These are phyloP conservation scores for Globisporangium mamillatum DNA, from an alignment of 352 stramenopile genomes.

Conservation along the genomic window DNA sequence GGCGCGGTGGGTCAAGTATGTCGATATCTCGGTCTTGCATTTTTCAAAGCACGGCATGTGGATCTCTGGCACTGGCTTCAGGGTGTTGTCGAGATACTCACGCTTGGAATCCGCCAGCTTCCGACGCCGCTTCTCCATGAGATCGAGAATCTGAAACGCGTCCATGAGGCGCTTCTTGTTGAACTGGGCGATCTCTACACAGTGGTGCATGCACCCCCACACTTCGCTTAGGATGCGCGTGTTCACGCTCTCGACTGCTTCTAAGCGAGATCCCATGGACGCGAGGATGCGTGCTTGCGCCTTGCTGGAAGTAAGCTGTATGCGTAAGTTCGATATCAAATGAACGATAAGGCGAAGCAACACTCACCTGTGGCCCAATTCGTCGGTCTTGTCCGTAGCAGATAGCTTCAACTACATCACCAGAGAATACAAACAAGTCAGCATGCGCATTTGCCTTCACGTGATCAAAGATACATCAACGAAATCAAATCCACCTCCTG, in stretches of 20 bases:
- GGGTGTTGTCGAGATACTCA: slow-evolving; percentile 67
- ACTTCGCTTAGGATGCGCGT: slow-evolving; percentile 71
- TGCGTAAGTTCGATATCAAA: neutral
- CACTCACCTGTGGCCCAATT: slow-evolving; percentile 63
- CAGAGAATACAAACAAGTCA: neutral
- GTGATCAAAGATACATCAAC: neutral
- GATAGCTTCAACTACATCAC: slow-evolving; percentile 45
- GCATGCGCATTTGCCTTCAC: neutral
- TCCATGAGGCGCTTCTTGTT: slow-evolving; percentile 60
- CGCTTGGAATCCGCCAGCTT: slow-evolving; percentile 54
- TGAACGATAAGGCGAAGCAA: too few relatives aligned
- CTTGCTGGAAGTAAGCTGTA: slow-evolving; percentile 37
- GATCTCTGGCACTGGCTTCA: slow-evolving; percentile 46
- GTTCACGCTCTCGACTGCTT: slow-evolving; percentile 54
- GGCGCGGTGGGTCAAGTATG: slow-evolving; percentile 45
- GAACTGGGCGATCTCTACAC: slow-evolving; percentile 78
- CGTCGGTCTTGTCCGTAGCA: slow-evolving; percentile 61
- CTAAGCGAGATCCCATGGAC: slow-evolving; percentile 67
- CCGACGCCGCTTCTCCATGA: slow-evolving; percentile 66
- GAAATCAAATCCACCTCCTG: slow-evolving; percentile 43
- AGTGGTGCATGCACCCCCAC: slow-evolving; percentile 80
- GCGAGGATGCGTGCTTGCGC: slow-evolving; percentile 59
- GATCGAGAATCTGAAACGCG: slow-evolving; percentile 71
- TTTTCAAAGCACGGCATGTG: slow-evolving; percentile 41
- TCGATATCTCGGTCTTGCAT: slow-evolving; percentile 64